phyloP scores from a whole-genome alignment of 148 eudicot species.

The Rhododendron ovatum region DNA sequence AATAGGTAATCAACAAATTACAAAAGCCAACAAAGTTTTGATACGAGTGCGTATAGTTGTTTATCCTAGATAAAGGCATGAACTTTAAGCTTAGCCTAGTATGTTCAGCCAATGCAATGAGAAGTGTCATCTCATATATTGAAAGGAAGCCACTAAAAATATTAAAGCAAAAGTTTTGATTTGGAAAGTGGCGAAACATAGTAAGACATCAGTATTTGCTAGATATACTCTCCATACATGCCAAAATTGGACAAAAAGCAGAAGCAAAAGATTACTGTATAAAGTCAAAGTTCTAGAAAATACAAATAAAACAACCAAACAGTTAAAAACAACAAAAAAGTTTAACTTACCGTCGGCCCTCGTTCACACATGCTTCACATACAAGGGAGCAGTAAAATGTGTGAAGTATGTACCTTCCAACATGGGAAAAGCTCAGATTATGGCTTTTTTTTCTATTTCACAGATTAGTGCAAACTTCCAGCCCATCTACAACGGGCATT shows the following conservation, averaged over 20 bases:
- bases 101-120: background rate
- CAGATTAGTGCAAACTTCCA: background rate
- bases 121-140: background rate
- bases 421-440: background rate
- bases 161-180: background rate
- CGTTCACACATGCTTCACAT: background rate
- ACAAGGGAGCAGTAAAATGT: background rate
- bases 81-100: background rate
- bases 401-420: background rate
- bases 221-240: background rate
- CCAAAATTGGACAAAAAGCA: constrained; percentile 3
- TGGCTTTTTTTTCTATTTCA: background rate
- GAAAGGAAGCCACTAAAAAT: background rate
- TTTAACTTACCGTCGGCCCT: background rate
- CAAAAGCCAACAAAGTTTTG: background rate
- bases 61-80: background rate
- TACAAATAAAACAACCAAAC: background rate
- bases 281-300: background rate
- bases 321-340: background rate
- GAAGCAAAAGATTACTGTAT: background rate
- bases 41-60: background rate
- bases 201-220: background rate
- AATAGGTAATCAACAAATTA: background rate
- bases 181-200: background rate
- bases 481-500: background rate